phyloP scores from a whole-genome alignment of 1,284 basidiomycete species.

The Leccinum pachyderme region DNA sequence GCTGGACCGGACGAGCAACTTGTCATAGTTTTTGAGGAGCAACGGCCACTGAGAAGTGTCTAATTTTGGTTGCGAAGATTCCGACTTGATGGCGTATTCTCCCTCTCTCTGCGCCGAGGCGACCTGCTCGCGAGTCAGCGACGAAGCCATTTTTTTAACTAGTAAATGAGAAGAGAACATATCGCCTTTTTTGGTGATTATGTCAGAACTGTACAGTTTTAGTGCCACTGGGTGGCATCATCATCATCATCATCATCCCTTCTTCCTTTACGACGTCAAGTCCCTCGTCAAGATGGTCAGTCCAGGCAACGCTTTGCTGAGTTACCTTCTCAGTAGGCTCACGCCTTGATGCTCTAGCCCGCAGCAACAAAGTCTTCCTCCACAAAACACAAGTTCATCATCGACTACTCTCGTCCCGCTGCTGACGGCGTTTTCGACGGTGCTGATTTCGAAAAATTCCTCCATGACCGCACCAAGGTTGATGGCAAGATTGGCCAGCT shows the following conservation, averaged over 20 bases:
- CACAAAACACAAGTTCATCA: conserved; percentile 87
- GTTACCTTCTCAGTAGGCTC: conserved; percentile 90
- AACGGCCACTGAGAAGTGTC: conserved; percentile 98
- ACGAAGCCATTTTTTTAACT: conserved; percentile 32
- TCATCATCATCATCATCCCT: conserved; percentile 2
- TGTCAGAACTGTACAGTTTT: conserved; percentile 42
- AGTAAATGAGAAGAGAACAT: conserved; percentile 6
- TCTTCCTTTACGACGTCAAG: conserved; percentile 1
- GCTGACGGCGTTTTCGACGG: conserved; percentile 89
- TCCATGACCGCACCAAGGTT: conserved; percentile 93
- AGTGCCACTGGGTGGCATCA: too few species aligned
- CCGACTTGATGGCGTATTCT: conserved; percentile 84
- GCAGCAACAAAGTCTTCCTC: conserved; percentile 64
- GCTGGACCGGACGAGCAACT: conserved; percentile 88
- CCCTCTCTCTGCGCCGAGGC: conserved; percentile 70
- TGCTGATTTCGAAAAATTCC: conserved; percentile 89
- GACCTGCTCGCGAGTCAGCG: conserved; percentile 62
- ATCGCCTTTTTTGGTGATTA: conserved; percentile 18
- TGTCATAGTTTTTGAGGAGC: conserved; percentile 98
- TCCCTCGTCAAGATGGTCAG: conserved; percentile 62
- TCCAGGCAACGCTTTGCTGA: conserved; percentile 81
- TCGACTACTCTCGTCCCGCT: conserved; percentile 94
- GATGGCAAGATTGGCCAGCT: conserved; percentile 81
- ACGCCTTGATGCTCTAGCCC: conserved; percentile 55
- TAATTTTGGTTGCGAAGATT: conserved; percentile 69